phyloP scores from a whole-genome alignment of 1,284 basidiomycete species.

The Ganoderma lingzhi region DNA sequence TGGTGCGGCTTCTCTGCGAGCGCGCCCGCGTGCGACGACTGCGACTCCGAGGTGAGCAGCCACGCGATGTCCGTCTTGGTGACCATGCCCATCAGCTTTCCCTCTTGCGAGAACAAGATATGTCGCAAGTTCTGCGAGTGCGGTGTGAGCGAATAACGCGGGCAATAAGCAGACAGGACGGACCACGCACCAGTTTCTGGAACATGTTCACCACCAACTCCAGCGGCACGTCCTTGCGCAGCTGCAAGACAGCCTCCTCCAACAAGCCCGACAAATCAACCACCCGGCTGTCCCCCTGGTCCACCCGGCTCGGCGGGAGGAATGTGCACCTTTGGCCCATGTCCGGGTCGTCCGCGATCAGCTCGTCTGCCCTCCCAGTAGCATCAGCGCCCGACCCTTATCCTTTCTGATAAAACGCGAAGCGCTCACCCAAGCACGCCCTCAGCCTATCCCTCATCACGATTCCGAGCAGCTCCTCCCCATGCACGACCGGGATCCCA shows the following conservation, averaged over 20 bases:
- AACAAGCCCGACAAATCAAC: constrained; percentile 60
- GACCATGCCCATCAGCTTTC: constrained; percentile 67
- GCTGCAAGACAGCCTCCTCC: constrained; percentile 67
- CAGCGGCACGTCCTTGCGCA: constrained; percentile 72
- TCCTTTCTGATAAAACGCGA: background rate
- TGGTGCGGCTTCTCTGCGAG: constrained; percentile 34
- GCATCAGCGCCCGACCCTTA: constrained; percentile 7
- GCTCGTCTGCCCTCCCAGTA: constrained; percentile 34
- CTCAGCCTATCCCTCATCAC: constrained; percentile 62
- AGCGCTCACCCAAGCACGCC: constrained; percentile 54
- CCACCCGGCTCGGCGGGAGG: constrained; percentile 32
- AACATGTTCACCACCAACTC: constrained; percentile 78
- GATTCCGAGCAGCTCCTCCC: constrained; percentile 63
- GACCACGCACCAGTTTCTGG: constrained; percentile 67
- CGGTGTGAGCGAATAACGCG: background rate
- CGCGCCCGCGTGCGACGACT: constrained; percentile 62
- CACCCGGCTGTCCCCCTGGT: constrained; percentile 36
- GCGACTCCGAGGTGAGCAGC: constrained; percentile 62
- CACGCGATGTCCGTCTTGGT: constrained; percentile 75
- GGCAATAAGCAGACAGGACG: background rate
- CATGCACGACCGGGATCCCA: constrained; percentile 69
- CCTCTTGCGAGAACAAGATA: constrained; percentile 69
- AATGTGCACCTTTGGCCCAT: constrained; percentile 51
- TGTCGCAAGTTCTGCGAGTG: constrained; percentile 65
- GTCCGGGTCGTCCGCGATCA: constrained; percentile 43